phyloP scores from a whole-genome alignment of 768 basidiomycete species.

The Coprinopsis cinerea region DNA sequence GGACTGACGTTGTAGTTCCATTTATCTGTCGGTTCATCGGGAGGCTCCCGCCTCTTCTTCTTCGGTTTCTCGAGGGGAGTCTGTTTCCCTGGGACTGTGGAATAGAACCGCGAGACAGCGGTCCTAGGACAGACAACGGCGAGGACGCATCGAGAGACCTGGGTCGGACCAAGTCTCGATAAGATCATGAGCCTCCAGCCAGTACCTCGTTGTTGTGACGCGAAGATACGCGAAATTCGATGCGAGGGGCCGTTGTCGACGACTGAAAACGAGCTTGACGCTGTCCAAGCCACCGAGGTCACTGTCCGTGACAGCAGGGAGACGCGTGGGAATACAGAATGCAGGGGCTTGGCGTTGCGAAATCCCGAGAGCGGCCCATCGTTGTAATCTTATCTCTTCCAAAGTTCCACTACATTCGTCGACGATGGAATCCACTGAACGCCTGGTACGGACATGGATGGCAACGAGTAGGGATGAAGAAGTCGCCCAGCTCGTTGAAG shows the following conservation, averaged over 20 bases:
- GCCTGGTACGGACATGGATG: slow-evolving; percentile 69
- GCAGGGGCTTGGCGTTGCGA: neutral
- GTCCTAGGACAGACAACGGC: neutral
- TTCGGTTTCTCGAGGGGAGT: neutral
- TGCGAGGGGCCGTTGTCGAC: neutral
- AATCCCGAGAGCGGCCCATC: no score
- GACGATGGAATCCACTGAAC: slow-evolving; percentile 32
- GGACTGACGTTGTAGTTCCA: slow-evolving; percentile 75
- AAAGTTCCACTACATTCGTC: neutral
- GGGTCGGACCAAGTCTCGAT: slow-evolving; percentile 3
- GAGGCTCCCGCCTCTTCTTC: slow-evolving; percentile 1
- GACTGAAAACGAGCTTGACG: neutral
- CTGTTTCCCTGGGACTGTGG: slow-evolving; percentile 1
- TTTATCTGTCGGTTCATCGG: slow-evolving; percentile 41
- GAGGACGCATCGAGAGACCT: slow-evolving; percentile 6
- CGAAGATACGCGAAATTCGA: neutral
- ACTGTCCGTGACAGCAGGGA: no score
- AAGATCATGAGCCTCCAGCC: slow-evolving; percentile 8
- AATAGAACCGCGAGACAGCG: neutral
- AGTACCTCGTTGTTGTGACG: neutral
- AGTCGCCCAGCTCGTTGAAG: slow-evolving; percentile 50
- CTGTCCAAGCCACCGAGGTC: no score
- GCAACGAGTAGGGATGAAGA: slow-evolving; percentile 56
- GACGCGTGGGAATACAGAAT: neutral
- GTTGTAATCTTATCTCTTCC: slow-evolving; percentile 6